A percentile compares a stretch with the other conserved stretches of the same genome.
phyloP scores from a whole-genome alignment of 768 basidiomycete species.

The Nidula microcarpa region DNA sequence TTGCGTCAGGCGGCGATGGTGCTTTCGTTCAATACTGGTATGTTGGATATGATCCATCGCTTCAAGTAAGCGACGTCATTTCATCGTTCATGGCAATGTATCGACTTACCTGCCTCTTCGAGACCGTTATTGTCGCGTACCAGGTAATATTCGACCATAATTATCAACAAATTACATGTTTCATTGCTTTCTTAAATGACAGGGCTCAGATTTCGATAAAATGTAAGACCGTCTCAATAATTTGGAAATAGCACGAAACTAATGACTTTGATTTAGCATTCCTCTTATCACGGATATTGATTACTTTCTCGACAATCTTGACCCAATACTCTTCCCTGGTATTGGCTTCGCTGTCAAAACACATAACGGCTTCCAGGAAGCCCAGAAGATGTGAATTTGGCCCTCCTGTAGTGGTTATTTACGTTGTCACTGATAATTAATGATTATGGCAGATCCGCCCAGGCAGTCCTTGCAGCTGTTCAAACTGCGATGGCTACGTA shows the following conservation, averaged over 20 bases:
- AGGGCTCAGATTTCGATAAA: slow-evolving; percentile 12
- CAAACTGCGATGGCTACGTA: slow-evolving; percentile 30
- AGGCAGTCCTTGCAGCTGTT: slow-evolving; percentile 42
- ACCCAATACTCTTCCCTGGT: slow-evolving; percentile 47
- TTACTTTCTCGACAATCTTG: slow-evolving; percentile 26
- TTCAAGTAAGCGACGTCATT: neutral
- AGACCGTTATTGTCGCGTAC: slow-evolving; percentile 18
- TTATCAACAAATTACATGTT: neutral
- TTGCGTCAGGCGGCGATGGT: slow-evolving; percentile 43
- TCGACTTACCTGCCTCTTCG: neutral
- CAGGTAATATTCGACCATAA: neutral
- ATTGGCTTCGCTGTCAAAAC: slow-evolving; percentile 33
- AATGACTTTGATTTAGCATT: slow-evolving; percentile 8
- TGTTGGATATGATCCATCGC: slow-evolving; percentile 17
- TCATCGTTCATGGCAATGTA: neutral
- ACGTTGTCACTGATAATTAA: neutral
- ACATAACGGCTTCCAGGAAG: slow-evolving; percentile 44
- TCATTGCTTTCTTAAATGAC: slow-evolving; percentile 5
- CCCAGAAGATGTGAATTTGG: slow-evolving; percentile 39
- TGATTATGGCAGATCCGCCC: slow-evolving; percentile 29
- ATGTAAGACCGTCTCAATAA: slow-evolving; percentile 2
- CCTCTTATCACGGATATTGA: slow-evolving; percentile 36
- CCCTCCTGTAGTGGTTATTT: neutral
- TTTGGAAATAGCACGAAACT: neutral
- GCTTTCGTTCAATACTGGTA: slow-evolving; percentile 31